Evolutionary conservation across 2,329 filamentous ascomycete species (phyloP).

Genomic region (Aspergillus pseudotamarii): DNA sequence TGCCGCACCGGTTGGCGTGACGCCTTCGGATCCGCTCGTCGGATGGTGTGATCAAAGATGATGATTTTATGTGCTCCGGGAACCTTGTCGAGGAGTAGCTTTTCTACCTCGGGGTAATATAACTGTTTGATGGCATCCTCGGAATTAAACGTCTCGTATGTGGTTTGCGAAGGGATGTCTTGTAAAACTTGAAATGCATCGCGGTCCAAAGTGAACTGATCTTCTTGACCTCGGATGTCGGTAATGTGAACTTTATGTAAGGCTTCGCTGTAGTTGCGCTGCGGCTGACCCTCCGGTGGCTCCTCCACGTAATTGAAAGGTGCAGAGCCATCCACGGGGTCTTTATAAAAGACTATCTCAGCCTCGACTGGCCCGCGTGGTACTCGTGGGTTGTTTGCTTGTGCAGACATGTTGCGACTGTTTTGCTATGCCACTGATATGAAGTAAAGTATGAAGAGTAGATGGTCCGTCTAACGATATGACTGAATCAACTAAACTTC

Average conservation of each 20-base stretch:
- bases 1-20: constrained; percentile 68
- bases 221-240: constrained; percentile 68
- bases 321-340: constrained; percentile 60
- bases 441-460: not conserved
- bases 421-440: not conserved
- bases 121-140: constrained; percentile 68
- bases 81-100: constrained; percentile 67
- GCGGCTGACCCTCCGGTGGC: constrained; percentile 61
- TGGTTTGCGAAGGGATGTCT: constrained; percentile 58
- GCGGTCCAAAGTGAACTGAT: constrained; percentile 70
- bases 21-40: constrained; percentile 62
- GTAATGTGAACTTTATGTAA: constrained; percentile 60
- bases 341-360: constrained; percentile 66
- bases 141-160: constrained; percentile 61
- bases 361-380: constrained; percentile 65
- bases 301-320: constrained; percentile 71
- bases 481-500: not conserved
- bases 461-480: not conserved
- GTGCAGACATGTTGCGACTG: not conserved
- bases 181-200: constrained; percentile 73
- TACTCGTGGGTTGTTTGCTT: constrained; percentile 27
- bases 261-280: constrained; percentile 64
- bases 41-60: constrained; percentile 87
- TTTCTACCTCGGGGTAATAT: constrained; percentile 85
- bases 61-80: constrained; percentile 67